These are phyloP conservation scores for Colletotrichum gigasporum DNA, from an alignment of 2,329 filamentous ascomycete genomes.

Conservation along the genomic window DNA sequence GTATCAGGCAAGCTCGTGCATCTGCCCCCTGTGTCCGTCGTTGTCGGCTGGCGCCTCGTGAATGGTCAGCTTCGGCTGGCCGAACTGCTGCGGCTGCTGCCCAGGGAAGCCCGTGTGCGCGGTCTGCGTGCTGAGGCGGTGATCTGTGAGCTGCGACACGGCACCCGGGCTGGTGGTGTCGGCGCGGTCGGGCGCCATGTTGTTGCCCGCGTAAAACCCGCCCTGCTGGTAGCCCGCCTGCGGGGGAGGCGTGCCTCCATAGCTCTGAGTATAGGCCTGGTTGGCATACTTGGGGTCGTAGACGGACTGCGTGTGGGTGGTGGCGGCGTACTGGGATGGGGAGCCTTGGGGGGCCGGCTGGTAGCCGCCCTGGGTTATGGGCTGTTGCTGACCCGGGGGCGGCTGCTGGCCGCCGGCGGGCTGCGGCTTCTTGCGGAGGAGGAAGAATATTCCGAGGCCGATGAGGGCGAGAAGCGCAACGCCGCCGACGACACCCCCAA, in stretches of 20 bases:
- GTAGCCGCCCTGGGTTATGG: conserved; percentile 16
- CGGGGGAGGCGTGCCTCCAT: conserved; percentile 34
- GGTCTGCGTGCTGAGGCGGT: conserved; percentile 27
- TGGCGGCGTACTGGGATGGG: conserved; percentile 5
- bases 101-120: conserved; percentile 33
- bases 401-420: neutral
- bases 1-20: conserved; percentile 52
- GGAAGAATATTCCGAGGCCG: conserved; percentile 41
- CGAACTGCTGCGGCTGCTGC: conserved; percentile 31
- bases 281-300: conserved; percentile 40
- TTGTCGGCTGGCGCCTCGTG: conserved; percentile 49
- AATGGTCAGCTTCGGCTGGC: conserved; percentile 38
- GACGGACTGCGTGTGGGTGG: conserved; percentile 30
- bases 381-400: conserved; percentile 15
- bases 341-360: neutral
- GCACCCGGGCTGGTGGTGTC: conserved; percentile 28
- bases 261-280: conserved; percentile 22
- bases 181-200: conserved; percentile 26
- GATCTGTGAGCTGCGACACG: conserved; percentile 18
- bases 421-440: conserved; percentile 43
- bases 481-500: conserved; percentile 49
- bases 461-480: conserved; percentile 43
- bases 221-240: conserved; percentile 16
- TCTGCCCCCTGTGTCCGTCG: conserved; percentile 48
- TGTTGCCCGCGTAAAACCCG: conserved; percentile 32